Evolutionary conservation across 1,139 yeast genomes (phyloP).

Genomic region (Taphrina wiesneri): DNA sequence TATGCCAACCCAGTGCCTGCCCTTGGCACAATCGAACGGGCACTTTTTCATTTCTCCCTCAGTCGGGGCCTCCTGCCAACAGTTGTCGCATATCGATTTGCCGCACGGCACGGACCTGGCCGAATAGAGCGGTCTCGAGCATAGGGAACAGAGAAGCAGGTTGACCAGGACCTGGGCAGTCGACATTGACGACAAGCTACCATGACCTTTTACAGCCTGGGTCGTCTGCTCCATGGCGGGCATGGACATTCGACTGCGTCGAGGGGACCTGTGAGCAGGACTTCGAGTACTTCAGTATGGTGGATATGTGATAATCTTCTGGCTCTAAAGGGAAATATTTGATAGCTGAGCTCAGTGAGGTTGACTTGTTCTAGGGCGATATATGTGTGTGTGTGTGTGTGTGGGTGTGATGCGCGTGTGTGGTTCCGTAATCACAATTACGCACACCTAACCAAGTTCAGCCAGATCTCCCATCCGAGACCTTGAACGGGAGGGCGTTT

Average conservation of each 20-base stretch:
- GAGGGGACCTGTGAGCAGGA: background rate
- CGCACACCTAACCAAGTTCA: background rate
- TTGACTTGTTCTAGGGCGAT: background rate
- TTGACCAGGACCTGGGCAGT: slow-evolving; percentile 19
- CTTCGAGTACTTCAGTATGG: background rate
- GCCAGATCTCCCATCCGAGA: slow-evolving; percentile 5
- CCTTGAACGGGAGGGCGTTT: background rate
- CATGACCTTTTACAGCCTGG: background rate
- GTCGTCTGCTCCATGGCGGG: background rate
- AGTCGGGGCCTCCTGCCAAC: slow-evolving; percentile 20
- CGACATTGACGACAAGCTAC: background rate
- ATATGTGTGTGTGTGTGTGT: background rate
- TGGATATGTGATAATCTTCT: too few species aligned
- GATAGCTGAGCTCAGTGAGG: background rate
- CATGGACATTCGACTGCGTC: background rate
- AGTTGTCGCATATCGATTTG: slow-evolving; percentile 28
- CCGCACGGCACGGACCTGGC: slow-evolving; percentile 32
- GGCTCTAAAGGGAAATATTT: too few species aligned
- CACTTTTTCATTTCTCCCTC: slow-evolving; percentile 29
- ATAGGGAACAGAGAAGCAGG: slow-evolving; percentile 25
- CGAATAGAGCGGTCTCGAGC: slow-evolving; percentile 16
- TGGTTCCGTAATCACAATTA: slow-evolving; percentile 22
- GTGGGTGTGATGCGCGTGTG: slow-evolving; percentile 4
- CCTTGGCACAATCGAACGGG: slow-evolving; percentile 27
- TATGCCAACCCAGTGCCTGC: slow-evolving; percentile 30